Evolutionary conservation across 805 yeast genomes (phyloP).

Genomic region (Suhomyces tanzawaensis): DNA sequence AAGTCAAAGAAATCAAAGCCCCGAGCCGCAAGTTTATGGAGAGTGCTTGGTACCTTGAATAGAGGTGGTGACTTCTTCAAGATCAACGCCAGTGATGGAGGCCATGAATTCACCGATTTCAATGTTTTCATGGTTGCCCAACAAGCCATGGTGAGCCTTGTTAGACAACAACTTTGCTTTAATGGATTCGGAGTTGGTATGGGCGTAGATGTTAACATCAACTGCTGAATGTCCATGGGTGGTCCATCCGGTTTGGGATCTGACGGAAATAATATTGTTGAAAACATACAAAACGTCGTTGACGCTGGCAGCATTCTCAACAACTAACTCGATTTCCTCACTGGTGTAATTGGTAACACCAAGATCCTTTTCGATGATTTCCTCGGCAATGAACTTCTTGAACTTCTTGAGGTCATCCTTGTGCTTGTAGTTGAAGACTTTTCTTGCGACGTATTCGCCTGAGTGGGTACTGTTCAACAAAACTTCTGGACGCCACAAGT

Average conservation of each 20-base stretch:
- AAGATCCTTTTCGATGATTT: slow-evolving; percentile 59
- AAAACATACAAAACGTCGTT: slow-evolving; percentile 47
- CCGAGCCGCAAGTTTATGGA: too few relatives aligned
- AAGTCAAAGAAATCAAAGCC: too few relatives aligned
- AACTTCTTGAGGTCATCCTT: slow-evolving; percentile 21
- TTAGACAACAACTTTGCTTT: slow-evolving; percentile 32
- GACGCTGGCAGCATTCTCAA: slow-evolving; percentile 8
- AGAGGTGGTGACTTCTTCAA: slow-evolving; percentile 47
- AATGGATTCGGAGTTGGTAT: slow-evolving; percentile 55
- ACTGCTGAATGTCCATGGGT: slow-evolving; percentile 97
- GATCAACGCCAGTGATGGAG: slow-evolving; percentile 45
- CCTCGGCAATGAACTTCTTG: slow-evolving; percentile 46
- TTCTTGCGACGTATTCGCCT: slow-evolving; percentile 62
- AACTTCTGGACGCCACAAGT: slow-evolving; percentile 82
- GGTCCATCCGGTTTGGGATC: slow-evolving; percentile 94
- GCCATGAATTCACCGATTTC: slow-evolving; percentile 80
- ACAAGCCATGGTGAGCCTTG: slow-evolving; percentile 41
- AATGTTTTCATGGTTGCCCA: slow-evolving; percentile 83
- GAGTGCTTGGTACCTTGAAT: slow-evolving; percentile 51
- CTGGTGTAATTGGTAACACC: slow-evolving; percentile 59
- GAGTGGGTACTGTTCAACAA: slow-evolving; percentile 69
- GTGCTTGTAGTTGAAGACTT: slow-evolving; percentile 39
- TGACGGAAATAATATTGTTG: slow-evolving; percentile 68
- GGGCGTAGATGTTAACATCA: slow-evolving; percentile 88
- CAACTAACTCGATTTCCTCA: slow-evolving; percentile 43